These are phyloP conservation scores for Monosporozyma yasuniensis DNA, from an alignment of 805 yeast genomes.

Conservation along the genomic window DNA sequence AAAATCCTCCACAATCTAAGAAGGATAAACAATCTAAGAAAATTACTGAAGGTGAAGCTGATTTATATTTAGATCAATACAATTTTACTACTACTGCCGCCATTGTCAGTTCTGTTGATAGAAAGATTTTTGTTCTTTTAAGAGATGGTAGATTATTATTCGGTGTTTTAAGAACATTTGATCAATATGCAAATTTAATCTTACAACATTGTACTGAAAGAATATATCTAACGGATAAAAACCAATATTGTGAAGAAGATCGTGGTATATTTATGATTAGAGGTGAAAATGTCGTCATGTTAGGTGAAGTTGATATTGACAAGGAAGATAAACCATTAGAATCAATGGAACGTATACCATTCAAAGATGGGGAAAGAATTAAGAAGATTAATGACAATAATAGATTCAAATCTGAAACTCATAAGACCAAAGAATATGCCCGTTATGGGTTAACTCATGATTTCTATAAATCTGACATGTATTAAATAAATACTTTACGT, in stretches of 20 bases:
- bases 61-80: conserved; percentile 66
- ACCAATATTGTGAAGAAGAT: conserved; percentile 61
- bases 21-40: conserved; percentile 16
- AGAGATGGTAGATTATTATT: conserved; percentile 84
- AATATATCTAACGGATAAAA: conserved; percentile 50
- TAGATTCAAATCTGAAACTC: conserved; percentile 35
- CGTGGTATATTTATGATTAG: conserved; percentile 82
- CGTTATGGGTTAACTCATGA: conserved; percentile 50
- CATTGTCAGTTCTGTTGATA: conserved; percentile 77
- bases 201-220: conserved; percentile 87
- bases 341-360: conserved; percentile 49
- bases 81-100: conserved; percentile 87
- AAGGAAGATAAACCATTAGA: conserved; percentile 64
- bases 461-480: conserved; percentile 46
- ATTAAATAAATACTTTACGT: conserved; percentile 24
- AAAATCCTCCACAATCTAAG: not conserved
- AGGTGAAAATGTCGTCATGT: conserved; percentile 90
- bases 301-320: conserved; percentile 90
- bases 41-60: conserved; percentile 37
- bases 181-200: conserved; percentile 87
- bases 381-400: conserved; percentile 26
- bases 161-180: conserved; percentile 90
- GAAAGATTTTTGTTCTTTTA: conserved; percentile 70
- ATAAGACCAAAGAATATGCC: conserved; percentile 41
- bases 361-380: conserved; percentile 48